These are phyloP conservation scores for Epichloe uncinata DNA, from an alignment of 2,329 filamentous ascomycete species.

Conservation along the genomic window DNA sequence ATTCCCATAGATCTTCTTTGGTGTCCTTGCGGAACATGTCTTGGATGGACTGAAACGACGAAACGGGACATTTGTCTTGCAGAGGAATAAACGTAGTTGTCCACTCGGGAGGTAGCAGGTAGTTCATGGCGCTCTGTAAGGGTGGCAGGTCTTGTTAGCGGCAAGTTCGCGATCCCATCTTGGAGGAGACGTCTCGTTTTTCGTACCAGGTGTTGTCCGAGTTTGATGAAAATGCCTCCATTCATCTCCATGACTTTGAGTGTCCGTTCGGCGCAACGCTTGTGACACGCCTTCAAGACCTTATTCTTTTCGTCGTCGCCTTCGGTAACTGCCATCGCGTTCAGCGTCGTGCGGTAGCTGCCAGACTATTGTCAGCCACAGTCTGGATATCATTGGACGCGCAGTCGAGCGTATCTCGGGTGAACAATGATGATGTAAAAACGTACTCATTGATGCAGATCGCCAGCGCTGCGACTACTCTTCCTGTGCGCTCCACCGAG, in stretches of 20 bases:
- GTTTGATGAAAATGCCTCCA: conserved; percentile 95
- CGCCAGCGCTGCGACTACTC: conserved; percentile 61
- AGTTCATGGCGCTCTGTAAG: conserved; percentile 75
- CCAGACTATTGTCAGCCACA: neutral
- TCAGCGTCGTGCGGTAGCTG: conserved; percentile 81
- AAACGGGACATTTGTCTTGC: conserved; percentile 91
- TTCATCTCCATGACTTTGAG: conserved; percentile 84
- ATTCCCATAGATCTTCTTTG: conserved; percentile 60
- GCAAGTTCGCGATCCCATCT: neutral
- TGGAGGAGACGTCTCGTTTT: neutral
- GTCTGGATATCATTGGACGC: neutral
- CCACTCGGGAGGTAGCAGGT: conserved; percentile 83
- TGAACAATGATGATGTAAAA: neutral
- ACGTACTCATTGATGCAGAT: conserved; percentile 78
- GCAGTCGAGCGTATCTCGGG: conserved; percentile 3
- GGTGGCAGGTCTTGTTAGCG: neutral
- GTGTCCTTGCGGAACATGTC: conserved; percentile 80
- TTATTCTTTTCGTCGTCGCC: conserved; percentile 51
- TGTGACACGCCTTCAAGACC: conserved; percentile 73
- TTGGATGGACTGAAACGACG: conserved; percentile 74
- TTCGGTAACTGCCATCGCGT: conserved; percentile 46
- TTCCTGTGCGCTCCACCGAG: conserved; percentile 61
- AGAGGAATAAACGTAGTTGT: conserved; percentile 90
- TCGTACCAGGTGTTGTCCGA: conserved; percentile 76
- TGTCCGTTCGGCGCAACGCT: conserved; percentile 82